These are phyloP conservation scores for Botrytis porri DNA, from an alignment of 2,329 filamentous ascomycete genomes.

Conservation along the genomic window DNA sequence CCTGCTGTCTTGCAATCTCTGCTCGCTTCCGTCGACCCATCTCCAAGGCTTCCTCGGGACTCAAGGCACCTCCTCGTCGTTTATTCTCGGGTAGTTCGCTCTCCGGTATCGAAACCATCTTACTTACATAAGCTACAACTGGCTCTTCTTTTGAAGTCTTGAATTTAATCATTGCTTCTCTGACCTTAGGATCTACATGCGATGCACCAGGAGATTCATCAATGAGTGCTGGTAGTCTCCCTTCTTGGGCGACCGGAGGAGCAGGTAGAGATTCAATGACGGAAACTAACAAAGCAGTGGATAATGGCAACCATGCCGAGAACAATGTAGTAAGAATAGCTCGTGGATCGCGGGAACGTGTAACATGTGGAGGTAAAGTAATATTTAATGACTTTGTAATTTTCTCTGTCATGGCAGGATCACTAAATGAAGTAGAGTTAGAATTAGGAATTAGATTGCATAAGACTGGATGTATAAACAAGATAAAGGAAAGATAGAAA, in stretches of 20 bases:
- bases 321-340: constrained; percentile 85
- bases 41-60: constrained; percentile 84
- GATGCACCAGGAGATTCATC: constrained; percentile 74
- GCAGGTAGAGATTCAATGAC: constrained; percentile 91
- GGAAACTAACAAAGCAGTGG: constrained; percentile 87
- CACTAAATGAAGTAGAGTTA: constrained; percentile 48
- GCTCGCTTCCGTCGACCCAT: constrained; percentile 84
- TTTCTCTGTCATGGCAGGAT: constrained; percentile 81
- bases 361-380: constrained; percentile 77
- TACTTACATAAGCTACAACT: constrained; percentile 92
- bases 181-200: constrained; percentile 65
- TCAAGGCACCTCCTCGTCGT: constrained; percentile 67
- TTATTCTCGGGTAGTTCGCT: constrained; percentile 90
- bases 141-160: constrained; percentile 68
- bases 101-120: constrained; percentile 94
- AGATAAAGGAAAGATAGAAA: constrained; percentile 40
- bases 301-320: constrained; percentile 84
- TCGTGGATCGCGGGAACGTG: constrained; percentile 79
- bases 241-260: constrained; percentile 73
- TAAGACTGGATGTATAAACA: constrained; percentile 31
- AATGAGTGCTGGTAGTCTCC: constrained; percentile 75
- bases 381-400: constrained; percentile 90
- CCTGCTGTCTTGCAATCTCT: constrained; percentile 78
- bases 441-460: constrained; percentile 21
- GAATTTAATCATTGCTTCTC: constrained; percentile 79